These are phyloP conservation scores for Aspergillus pseudotamarii DNA, from an alignment of 2,329 filamentous ascomycete species.

Conservation along the genomic window DNA sequence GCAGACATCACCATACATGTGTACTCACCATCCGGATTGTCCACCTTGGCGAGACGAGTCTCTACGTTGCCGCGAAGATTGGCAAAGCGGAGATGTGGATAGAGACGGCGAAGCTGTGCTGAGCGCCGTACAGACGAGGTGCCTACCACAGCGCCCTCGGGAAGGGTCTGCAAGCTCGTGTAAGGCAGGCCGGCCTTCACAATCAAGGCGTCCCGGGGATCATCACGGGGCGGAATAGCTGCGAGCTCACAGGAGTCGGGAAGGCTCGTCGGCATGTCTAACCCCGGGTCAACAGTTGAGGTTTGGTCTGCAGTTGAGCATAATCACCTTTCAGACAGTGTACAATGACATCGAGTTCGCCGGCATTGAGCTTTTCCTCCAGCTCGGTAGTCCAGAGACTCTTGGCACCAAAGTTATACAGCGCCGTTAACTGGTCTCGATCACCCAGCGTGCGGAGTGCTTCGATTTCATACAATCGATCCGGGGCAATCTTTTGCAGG, in stretches of 20 bases:
- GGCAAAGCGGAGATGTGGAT: slow-evolving; percentile 72
- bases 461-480: slow-evolving; percentile 68
- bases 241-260: slow-evolving; percentile 72
- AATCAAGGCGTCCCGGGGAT: slow-evolving; percentile 65
- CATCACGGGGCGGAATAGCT: slow-evolving; percentile 73
- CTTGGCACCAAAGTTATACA: slow-evolving; percentile 67
- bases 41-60: slow-evolving; percentile 79
- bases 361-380: slow-evolving; percentile 69
- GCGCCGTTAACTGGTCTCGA: slow-evolving; percentile 79
- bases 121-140: slow-evolving; percentile 82
- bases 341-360: slow-evolving; percentile 75
- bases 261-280: slow-evolving; percentile 76
- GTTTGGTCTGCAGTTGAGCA: no score
- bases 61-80: slow-evolving; percentile 84
- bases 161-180: slow-evolving; percentile 68
- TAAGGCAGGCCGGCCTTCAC: slow-evolving; percentile 56
- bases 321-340: slow-evolving; percentile 71
- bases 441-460: slow-evolving; percentile 75
- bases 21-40: slow-evolving; percentile 69
- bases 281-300: not conserved
- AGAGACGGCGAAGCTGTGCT: slow-evolving; percentile 75
- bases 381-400: slow-evolving; percentile 78
- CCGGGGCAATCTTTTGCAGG: slow-evolving; percentile 66
- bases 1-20: slow-evolving; percentile 81
- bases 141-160: slow-evolving; percentile 75